These are phyloP conservation scores for Fraxinus dipetala DNA, from an alignment of 305 asterid genomes.

Conservation along the genomic window DNA sequence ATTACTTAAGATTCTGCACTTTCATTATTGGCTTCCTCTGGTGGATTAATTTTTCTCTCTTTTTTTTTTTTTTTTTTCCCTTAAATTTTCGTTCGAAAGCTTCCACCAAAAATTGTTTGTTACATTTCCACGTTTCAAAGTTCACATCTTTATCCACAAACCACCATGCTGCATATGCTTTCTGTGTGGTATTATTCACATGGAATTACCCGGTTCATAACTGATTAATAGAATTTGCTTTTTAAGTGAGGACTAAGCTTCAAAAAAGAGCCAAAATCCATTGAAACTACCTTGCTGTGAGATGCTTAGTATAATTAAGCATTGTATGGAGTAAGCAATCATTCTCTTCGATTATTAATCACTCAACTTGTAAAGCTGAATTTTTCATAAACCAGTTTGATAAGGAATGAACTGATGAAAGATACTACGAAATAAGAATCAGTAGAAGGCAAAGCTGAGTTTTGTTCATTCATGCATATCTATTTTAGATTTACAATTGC, in stretches of 20 bases:
- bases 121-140: neutral
- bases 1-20: neutral
- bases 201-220: neutral
- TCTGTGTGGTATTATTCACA: neutral
- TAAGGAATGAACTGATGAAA: neutral
- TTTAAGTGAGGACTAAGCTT: neutral
- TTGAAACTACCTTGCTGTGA: neutral
- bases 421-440: neutral
- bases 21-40: neutral
- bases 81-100: neutral
- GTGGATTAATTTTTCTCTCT: too few relatives aligned
- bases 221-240: neutral
- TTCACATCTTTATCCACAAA: neutral
- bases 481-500: neutral
- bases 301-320: neutral
- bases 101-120: neutral
- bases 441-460: neutral
- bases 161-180: neutral
- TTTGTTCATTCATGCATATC: neutral
- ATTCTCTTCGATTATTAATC: neutral
- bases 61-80: neutral
- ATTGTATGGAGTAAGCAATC: neutral
- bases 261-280: neutral
- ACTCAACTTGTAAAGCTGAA: neutral
- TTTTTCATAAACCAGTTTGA: neutral